Conservation (phyloP, 73 alveolate genomes). For the Tetrahymena borealis region DNA sequence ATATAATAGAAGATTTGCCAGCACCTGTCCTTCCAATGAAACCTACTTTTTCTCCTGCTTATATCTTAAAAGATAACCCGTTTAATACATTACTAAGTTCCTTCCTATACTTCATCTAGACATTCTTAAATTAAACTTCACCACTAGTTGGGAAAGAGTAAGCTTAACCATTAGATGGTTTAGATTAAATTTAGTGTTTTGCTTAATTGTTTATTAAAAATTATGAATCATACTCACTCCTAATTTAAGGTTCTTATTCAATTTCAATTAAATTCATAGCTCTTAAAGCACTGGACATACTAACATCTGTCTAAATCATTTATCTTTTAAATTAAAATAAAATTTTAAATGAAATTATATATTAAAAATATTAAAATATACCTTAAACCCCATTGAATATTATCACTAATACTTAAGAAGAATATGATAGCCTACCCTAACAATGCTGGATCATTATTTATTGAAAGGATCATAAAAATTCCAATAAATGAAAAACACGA, state of each 20-base stretch:
- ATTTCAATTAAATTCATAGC: not conserved
- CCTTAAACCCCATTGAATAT: not conserved
- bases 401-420: not conserved
- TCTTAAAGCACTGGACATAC: not conserved
- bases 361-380: not conserved
- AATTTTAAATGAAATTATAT: not conserved
- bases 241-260: not conserved
- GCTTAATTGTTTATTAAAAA: not conserved
- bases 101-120: conserved; percentile 31
- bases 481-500: not conserved
- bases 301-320: not conserved
- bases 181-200: not conserved
- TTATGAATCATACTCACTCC: not conserved
- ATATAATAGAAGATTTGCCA: conserved; percentile 87
- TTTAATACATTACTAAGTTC: conserved; percentile 29
- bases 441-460: not conserved
- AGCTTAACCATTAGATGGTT: not conserved
- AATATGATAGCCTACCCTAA: not conserved
- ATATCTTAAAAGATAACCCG: conserved; percentile 57
- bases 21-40: conserved; percentile 96
- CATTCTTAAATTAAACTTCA: conserved; percentile 54
- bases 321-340: not conserved
- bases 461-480: not conserved
- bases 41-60: conserved; percentile 82
- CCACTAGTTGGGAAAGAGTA: conserved; percentile 55